Base-by-base conservation (phyloP, 2,329 filamentous ascomycete species). In the Keithomyces neogunnii region DNA sequence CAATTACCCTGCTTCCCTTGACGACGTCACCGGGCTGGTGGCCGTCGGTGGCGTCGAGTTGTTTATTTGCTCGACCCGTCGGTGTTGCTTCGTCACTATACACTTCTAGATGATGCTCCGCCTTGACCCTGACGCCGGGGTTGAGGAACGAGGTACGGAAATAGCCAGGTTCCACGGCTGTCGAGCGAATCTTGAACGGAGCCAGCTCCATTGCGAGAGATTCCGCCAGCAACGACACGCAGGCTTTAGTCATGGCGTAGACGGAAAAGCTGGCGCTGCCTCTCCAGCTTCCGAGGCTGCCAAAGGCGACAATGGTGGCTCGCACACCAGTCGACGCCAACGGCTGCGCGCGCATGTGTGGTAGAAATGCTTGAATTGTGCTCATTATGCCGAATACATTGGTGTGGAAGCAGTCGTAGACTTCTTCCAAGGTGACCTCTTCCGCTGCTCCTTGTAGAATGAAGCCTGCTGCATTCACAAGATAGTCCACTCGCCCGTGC, bases 371-470 rank as follows among this genome's bases (percentile, higher is more conserved):
- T 5, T 73, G 70, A 31, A 72, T 68, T 1, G 77, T 69, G 51
- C 74, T 77, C 48, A 78, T 60, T 6, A 67, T 62, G 3, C 77
- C 78, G 54, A 80, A 75, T 32, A 81, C 73, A 51, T 82, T 81
- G 33, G 75, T 77, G 58, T 75, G 69, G 60, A 77, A 78, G 9
- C 61, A 56, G 3, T 64, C 60, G 9, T 62, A 63, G 29, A 69
- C 57, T 53, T 74, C 70, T 36, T 69, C 56, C 1, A 63, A 60
- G 3, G 63, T 66, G 0, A 61, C 58, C 54, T 73, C 73, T 53
- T 76, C 73, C 2, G 69, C 59, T 0, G 68, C 61, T 0, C 70
- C 73, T 31, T 71, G 66, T 3, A 75, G 64, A 36, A 73, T 64
- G 58, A 67, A 76, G 0, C 72, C 75, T 0, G 73, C 74, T 0